Base-by-base conservation (phyloP, 2,329 filamentous ascomycete genomes). In the Aotearoamyces nothofagi region DNA sequence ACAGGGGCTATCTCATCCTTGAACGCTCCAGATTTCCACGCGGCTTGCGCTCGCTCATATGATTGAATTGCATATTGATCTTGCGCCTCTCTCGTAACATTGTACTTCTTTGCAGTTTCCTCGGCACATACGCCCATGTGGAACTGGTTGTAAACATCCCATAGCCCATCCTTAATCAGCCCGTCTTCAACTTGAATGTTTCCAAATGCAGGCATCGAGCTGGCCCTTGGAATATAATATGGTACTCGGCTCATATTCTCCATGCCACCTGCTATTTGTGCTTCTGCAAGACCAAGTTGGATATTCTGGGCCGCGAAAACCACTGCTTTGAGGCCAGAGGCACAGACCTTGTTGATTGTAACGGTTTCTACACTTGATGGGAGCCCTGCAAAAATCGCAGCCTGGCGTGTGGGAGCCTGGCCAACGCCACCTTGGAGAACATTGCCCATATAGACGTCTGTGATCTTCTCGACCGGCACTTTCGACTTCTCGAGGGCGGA, bases 71-170 rank as follows among this genome's bases (percentile, higher is more conserved):
- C 82, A 49, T 92, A 96, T 39, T 78, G 66, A 46, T 98, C 90
- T 58, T 98, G 90, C 51, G 80, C 73, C 54, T 94, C 73, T 9
- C 90, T 65, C 6, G 78, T 76, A 38, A 98, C 69, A 1, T 67
- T 60, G 54, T 82, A 69, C 44, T 86, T 87, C 63, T 92, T 93
- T 26, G 81, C 90, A 2, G 87, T 94, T 41, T 78, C 82, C 60
- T 98, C 90, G 10, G 86, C 86, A 50, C 90, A 98, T 44, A 90
- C 84, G 24, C 90, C 90, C 90, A 98, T 98, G 56, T 96, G 90
- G 47, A 94, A 79, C 50, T 93, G 71, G 52, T 92, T 84, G 56
- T 94, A 98, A 9, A 93, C 87, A 50, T 98, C 90, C 61, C 83
- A 93, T 36, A 98, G 58, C 1, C 90, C 90, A 47, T 98, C 90